Base-by-base conservation (phyloP, 495 filamentous ascomycete species). In the Hypoxylon intermedium region DNA sequence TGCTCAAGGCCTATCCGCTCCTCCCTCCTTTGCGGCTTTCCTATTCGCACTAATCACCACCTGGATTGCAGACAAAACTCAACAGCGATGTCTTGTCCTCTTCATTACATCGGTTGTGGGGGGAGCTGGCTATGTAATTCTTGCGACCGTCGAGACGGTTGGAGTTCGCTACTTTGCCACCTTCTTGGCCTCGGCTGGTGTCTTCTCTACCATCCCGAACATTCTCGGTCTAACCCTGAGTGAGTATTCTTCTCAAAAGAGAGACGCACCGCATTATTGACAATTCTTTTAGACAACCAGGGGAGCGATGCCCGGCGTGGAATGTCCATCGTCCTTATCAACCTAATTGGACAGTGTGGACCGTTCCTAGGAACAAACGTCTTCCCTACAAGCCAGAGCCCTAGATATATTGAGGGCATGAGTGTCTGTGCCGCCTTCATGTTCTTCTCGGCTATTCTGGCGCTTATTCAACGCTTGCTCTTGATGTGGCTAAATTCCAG, bases 1-100 rank as follows among this genome's bases (percentile, higher is more conserved):
- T 43, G 83, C 89, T 2, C 90, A 94, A 70, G 89, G 88, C 2
- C 84, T 94, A 38, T 87, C 87, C 3, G 87, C 89, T 0, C 90
- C 90, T 12, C 89, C 89, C 0, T 93, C 87, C 69, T 86, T 93
- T 54, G 71, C 87, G 19, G 83, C 87, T 1, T 91, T 92, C 60
- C 64, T 91, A 24, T 69, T 85, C 30, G 86, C 85, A 19, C 78
- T 92, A 53, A 65, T 76, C 38, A 83, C 84, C 1, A 86, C 86
- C 6, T 91, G 78, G 75, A 62, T 90, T 33, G 88, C 88, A 18
- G 89, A 92, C 72, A 84, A 82, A n/a, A 77, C 82, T n/a, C 83
- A 87, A 44, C 85, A 89, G 63, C 83, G 90, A 53, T 87, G 87
- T 44, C 63, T 87, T 43, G 82, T 83, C 51, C 81, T 92, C 48